Base-by-base conservation (phyloP, 2,329 filamentous ascomycete genomes). In the Rutstroemia sp. region DNA sequence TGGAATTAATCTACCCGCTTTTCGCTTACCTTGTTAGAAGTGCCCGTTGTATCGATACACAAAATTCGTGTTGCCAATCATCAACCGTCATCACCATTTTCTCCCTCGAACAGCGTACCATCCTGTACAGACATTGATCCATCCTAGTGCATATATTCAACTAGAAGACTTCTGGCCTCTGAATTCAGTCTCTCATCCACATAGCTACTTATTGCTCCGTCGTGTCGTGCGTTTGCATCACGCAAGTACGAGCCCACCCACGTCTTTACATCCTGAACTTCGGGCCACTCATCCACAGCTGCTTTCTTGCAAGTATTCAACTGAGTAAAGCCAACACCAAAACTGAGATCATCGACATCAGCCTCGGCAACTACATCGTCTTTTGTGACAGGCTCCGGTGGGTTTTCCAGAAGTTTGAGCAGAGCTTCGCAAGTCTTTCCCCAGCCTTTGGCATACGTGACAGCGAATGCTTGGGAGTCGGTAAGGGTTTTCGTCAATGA, bases 331-430 rank as follows among this genome's bases (percentile, higher is more conserved):
- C 91, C 92, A 62, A 96, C 85, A 25, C 94, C 94, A 68, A 99
- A 99, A 27, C 89, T 87, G 63, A 96, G 84, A 70, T 99, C 94
- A 66, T 99, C 94, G 25, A 96, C 88, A 66, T 97, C 92, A 3
- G 90, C 86, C 69, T 97, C 94, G 10, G 84, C 82, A 61, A 95
- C 86, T 51, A 89, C 75, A 63, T 95, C 90, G 61, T 89, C 86
- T 57, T 86, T 85, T 38, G 79, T 75, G 1, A 86, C 81, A 16
- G 76, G 74, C 6, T 80, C 74, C 2, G 92, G 92, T 25, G 92
- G 89, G 72, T 96, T 95, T 69, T 92, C 87, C 7, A 99, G 79
- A 14, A 97, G 79, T 65, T 92, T 90, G 44, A 99, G 80, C 58
- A 99, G 78, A n/a, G 88, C 85, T 69, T 92, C 88, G 69, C 89